Conservation (phyloP, 208 protist genomes). For the Sergeia podlipaevii region DNA sequence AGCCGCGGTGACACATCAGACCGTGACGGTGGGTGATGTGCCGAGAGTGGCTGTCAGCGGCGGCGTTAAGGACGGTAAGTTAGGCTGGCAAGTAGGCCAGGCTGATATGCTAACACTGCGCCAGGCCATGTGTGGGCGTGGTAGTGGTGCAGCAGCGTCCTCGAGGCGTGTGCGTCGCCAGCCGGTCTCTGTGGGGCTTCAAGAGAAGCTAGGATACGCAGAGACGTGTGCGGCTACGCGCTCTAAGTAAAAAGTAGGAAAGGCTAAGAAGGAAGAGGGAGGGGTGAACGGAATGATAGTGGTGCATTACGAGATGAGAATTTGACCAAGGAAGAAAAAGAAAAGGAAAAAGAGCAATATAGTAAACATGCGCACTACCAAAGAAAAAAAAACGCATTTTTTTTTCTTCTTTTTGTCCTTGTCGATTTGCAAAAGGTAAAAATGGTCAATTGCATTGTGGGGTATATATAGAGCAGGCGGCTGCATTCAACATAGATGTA, state of each 20-base stretch:
- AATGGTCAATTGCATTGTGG: too few relatives aligned
- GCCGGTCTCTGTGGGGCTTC: slow-evolving; percentile 38
- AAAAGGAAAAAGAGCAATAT: slow-evolving; percentile 3
- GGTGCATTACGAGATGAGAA: too few relatives aligned
- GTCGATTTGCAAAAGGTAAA: too few relatives aligned
- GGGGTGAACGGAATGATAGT: too few relatives aligned
- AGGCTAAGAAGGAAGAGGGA: neutral
- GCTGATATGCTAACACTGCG: slow-evolving; percentile 20
- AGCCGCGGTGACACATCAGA: slow-evolving; percentile 25
- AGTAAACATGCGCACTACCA: too few relatives aligned
- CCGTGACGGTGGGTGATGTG: neutral
- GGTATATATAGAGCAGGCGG: too few relatives aligned
- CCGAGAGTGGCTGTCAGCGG: slow-evolving; percentile 16
- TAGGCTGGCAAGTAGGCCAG: neutral
- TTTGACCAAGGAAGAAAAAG: too few relatives aligned
- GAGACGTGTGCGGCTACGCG: slow-evolving; percentile 28
- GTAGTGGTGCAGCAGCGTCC: slow-evolving; percentile 18
- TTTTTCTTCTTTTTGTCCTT: too few relatives aligned
- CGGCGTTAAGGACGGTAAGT: neutral
- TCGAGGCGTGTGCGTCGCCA: slow-evolving; percentile 21
- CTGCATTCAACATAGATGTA: too few relatives aligned
- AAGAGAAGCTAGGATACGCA: slow-evolving; percentile 56
- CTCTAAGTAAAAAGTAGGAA: neutral
- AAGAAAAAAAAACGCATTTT: too few relatives aligned
- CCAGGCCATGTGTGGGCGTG: slow-evolving; percentile 34